A percentile compares a stretch with the other conserved stretches of the same genome.
Evolutionary conservation across 345 rosid genomes (phyloP).

Genomic region (Eucalyptus dawsonii): DNA sequence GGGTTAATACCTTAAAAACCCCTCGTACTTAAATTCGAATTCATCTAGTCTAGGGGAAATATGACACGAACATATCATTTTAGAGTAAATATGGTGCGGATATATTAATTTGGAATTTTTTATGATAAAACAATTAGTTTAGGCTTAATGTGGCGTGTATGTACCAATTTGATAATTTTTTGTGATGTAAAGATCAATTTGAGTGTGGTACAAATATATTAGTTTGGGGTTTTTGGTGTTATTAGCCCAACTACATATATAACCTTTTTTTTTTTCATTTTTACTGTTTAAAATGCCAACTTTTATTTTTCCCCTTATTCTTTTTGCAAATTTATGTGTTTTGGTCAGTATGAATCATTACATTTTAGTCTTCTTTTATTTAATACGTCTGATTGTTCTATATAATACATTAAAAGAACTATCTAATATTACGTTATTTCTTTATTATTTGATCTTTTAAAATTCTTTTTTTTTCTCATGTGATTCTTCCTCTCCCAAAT

Average conservation of each 20-base stretch:
- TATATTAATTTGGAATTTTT: not conserved
- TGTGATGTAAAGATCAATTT: not conserved
- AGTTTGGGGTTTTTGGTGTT: not conserved
- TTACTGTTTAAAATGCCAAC: not conserved
- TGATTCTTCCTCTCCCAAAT: not conserved
- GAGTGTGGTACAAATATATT: not conserved
- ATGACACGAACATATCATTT: fast-evolving
- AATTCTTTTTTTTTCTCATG: not conserved
- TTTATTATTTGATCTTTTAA: not conserved
- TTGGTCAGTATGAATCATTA: not conserved
- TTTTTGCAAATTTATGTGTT: not conserved
- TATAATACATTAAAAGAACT: not conserved
- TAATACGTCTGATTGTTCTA: not conserved
- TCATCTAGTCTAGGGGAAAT: not conserved
- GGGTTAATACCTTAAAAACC: not conserved
- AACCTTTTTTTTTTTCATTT: not conserved
- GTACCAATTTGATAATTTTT: not conserved
- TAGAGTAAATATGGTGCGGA: not conserved
- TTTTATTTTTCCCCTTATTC: not conserved
- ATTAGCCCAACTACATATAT: not conserved
- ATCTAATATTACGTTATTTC: not conserved
- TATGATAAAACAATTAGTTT: not conserved
- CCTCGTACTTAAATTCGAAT: not conserved
- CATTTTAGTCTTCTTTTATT: not conserved
- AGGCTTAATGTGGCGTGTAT: not conserved